Evolutionary conservation across 352 stramenopile species (phyloP).

Genomic region (Plasmopara muralis): DNA sequence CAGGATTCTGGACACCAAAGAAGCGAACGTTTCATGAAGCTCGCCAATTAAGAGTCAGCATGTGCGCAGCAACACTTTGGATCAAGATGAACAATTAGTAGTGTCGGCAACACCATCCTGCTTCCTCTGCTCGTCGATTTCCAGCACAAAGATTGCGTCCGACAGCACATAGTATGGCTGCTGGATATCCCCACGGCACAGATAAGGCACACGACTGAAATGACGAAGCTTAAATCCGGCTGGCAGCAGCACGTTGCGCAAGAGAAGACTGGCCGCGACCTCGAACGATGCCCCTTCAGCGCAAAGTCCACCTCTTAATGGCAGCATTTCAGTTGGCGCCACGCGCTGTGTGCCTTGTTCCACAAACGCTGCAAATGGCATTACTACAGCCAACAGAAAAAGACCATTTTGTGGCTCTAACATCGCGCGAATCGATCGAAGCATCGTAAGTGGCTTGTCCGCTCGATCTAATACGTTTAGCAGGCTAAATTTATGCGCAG

Average conservation of each 20-base stretch:
- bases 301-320: constrained; percentile 62
- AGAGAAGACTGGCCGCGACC: constrained; percentile 43
- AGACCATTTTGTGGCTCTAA: constrained; percentile 63
- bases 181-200: constrained; percentile 69
- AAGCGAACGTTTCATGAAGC: constrained; percentile 7
- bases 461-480: constrained; percentile 80
- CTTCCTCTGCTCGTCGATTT: constrained; percentile 31
- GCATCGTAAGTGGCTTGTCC: constrained; percentile 75
- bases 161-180: constrained; percentile 81
- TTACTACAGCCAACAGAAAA: constrained; percentile 70
- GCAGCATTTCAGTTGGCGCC: constrained; percentile 49
- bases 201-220: constrained; percentile 79
- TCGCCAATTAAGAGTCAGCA: background rate
- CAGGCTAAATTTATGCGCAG: constrained; percentile 28
- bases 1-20: background rate
- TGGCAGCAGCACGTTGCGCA: constrained; percentile 59
- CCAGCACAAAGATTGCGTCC: constrained; percentile 79
- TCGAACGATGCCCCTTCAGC: constrained; percentile 62
- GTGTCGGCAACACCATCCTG: constrained; percentile 3
- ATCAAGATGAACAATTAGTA: background rate
- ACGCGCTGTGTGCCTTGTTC: constrained; percentile 67
- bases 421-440: constrained; percentile 66
- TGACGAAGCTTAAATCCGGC: constrained; percentile 70
- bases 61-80: background rate
- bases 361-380: constrained; percentile 78